Percentiles rank a stretch among this genome's conserved stretches.
Evolutionary conservation across 352 stramenopile species (phyloP).

Genomic region (Globisporangium radiosum): DNA sequence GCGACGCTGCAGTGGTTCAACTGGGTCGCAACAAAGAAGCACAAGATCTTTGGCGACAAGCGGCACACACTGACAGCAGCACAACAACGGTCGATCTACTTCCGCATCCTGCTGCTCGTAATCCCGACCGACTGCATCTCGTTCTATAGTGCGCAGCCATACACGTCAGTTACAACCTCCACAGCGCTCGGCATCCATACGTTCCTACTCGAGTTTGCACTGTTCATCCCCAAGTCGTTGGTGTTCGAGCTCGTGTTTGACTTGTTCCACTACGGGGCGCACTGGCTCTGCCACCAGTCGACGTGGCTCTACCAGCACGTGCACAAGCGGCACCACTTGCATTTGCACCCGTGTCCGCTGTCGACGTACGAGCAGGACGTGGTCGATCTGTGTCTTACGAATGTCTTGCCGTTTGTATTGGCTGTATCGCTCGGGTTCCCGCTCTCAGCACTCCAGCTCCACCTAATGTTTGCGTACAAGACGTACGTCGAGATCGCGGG

Average conservation of each 20-base stretch:
- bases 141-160: constrained; percentile 35
- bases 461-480: constrained; percentile 85
- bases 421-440: constrained; percentile 34
- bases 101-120: constrained; percentile 56
- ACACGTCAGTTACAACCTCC: not conserved
- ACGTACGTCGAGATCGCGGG: constrained; percentile 86
- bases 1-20: constrained; percentile 71
- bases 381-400: constrained; percentile 70
- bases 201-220: constrained; percentile 36
- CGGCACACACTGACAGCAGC: constrained; percentile 31
- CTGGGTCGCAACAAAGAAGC: constrained; percentile 70
- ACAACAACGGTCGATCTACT: constrained; percentile 45
- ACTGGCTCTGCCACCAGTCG: constrained; percentile 65
- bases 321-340: constrained; percentile 81
- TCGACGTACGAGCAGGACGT: constrained; percentile 82
- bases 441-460: constrained; percentile 52
- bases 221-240: constrained; percentile 82
- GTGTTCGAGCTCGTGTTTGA: constrained; percentile 82
- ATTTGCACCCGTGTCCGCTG: constrained; percentile 67
- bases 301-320: constrained; percentile 70
- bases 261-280: constrained; percentile 76
- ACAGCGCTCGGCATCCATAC: not conserved
- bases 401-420: constrained; percentile 61
- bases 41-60: constrained; percentile 58
- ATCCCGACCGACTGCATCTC: constrained; percentile 67